Base-by-base conservation (phyloP, 2,329 filamentous ascomycete genomes). In the Penicillium decumbens region DNA sequence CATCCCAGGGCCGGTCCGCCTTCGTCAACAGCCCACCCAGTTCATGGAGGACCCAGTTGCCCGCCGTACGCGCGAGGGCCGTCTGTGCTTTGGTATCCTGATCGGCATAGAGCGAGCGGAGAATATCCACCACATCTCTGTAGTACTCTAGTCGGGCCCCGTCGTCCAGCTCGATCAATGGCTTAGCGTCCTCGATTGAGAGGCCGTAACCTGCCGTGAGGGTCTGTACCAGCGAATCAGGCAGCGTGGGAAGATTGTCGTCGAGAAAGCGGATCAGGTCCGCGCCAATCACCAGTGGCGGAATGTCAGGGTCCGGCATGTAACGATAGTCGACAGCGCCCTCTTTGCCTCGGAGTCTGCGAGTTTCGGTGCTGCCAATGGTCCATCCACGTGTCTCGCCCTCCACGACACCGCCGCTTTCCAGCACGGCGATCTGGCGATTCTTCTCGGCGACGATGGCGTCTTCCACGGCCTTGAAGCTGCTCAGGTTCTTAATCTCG, bases 271-370 rank as follows among this genome's bases (percentile, higher is more conserved):
- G 64, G 4, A 96, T 74, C 0, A 97, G 76, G 49, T 88, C 83
- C 51, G 73, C 65, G 6, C 83, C 84, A 52, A 98, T 86, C 2
- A 90, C 66, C 1, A 98, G 76, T 1, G 93, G 89, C 0, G 82
- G 80, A 12, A 98, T 77, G 65, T 98, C 93, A 4, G 93, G 89
- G 67, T 98, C 93, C 0, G 93, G 92, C 92, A 98, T 97, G 66
- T 98, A 98, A 37, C 93, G 80, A 70, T 98, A 98, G 69, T 98
- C 93, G 5, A 97, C 90, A 65, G 95, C 92, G 41, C 93, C 93
- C 69, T 97, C 93, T 69, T 98, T 98, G 24, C 89, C 89, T 62
- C 93, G 81, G 38, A 98, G 74, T 35, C 86, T 80, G 50, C 82
- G 83, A 3, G 93, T 97, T 66, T 90, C 85, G 3, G 82, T 89